A percentile compares a stretch with the other conserved stretches of the same genome.
phyloP scores from a whole-genome alignment of 164 flowering plant species.

The Kalanchoe fedtschenkoi region DNA sequence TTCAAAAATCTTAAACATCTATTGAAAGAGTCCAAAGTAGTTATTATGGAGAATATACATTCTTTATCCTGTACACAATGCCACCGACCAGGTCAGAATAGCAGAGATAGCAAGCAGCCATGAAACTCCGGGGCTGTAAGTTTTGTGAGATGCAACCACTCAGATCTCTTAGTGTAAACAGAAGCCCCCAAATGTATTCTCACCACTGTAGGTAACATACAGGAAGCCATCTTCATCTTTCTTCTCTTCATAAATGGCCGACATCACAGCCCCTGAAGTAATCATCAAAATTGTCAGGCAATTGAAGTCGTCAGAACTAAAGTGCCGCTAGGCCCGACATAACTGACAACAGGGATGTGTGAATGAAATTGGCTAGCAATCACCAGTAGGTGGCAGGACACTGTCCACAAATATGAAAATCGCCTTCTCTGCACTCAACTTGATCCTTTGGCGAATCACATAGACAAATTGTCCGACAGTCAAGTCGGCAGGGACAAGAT shows the following conservation, averaged over 20 bases:
- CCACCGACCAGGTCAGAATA: not conserved
- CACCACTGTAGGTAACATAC: constrained; percentile 84
- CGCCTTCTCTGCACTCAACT: constrained; percentile 75
- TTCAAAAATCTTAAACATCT: not conserved
- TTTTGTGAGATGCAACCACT: not conserved
- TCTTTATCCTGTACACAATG: not conserved
- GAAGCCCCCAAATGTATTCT: constrained; percentile 60
- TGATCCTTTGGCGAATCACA: constrained; percentile 77
- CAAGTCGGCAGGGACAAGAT: constrained; percentile 75
- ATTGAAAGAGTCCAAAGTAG: not conserved
- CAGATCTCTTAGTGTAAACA: not conserved
- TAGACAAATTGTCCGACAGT: constrained; percentile 84
- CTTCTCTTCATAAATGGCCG: constrained; percentile 74
- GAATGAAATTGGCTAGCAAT: not conserved
- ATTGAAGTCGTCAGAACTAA: not conserved
- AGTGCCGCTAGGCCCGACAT: not conserved
- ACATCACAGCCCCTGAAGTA: constrained; percentile 59
- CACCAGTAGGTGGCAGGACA: constrained; percentile 78
- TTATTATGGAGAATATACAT: not conserved
- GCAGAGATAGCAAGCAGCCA: not conserved
- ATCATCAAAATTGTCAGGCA: not conserved
- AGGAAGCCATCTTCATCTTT: constrained; percentile 87
- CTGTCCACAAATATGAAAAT: constrained; percentile 71
- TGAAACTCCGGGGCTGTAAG: not conserved
- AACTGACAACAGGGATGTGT: not conserved